Base-by-base conservation (phyloP, 2,329 filamentous ascomycete species). In the Paraphoma chrysanthemicola region DNA sequence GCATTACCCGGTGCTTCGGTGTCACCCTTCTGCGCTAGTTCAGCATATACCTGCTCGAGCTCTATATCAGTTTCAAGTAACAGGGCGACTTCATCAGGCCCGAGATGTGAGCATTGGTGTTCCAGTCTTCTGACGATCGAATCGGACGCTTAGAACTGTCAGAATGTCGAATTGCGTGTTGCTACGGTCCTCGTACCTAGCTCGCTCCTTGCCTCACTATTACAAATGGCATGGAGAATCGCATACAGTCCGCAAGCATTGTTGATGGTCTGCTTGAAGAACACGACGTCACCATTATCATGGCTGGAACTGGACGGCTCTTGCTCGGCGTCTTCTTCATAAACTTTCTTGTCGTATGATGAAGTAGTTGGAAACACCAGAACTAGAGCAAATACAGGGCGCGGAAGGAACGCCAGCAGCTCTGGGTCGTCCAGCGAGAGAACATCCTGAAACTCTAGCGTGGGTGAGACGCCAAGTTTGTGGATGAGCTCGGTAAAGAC, bases 191-290 rank as follows among this genome's bases (percentile, higher is more conserved):
- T 79, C 68, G 57, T 75, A 80, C 85, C 77, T 52, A 96, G 85
- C 51, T 88, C 85, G 3, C 79, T 78, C 53, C 85, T 80, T 0
- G 91, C 89, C 1, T 84, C 83, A 0, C 93, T 93, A 76, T 98
- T 99, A 44, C 84, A 84, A 0, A 92, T 86, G 16, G 89, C 90
- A 74, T 98, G 95, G 44, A 98, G 76, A 29, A 98, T 78, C 0
- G 91, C 95, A 81, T 97, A 97, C 44, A 97, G 80, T 0, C 94
- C 94, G 76, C 94, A 98, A 0, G 94, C 92, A 74, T 98, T 96
- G 58, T 90, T 86, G 68, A 98, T 97, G 0, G 93, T 98, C 80
- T 98, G 94, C 67, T 87, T 90, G 83, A 92, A 97, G 92, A 92
- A 98, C 4, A 96, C 72, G 0, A 96, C 90, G 1, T 89, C 88